Base-by-base conservation (phyloP, 495 filamentous ascomycete genomes). In the Aspergillus heteromorphus region DNA sequence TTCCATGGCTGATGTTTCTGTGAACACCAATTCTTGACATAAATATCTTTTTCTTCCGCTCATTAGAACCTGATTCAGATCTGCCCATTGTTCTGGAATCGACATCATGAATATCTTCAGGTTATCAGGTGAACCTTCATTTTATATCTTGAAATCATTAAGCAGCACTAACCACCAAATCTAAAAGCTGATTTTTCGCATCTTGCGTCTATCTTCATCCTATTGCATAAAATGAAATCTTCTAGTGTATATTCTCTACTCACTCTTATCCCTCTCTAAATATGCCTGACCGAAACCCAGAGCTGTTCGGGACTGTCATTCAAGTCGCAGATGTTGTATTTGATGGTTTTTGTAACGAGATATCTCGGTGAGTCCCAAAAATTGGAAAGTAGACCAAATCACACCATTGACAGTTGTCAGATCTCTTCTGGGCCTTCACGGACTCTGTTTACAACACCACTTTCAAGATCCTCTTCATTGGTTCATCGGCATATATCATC, bases 261-360 rank as follows among this genome's bases (percentile, higher is more conserved):
- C 23, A 29, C 23, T 14, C 41, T 38, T 10, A 11, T 53, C 11
- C 18, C 18, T n/a, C 9, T 9, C 40, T 14, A 38, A n/a, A 27
- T 27, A 7, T n/a, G 34, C n/a, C 34, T 38, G 13, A 38, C 34
- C 13, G 34, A 38, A 11, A 45, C 23, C 14, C 76, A 98, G 93
- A 95, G 91, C 77, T 96, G 92, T 63, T 86, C 92, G 11, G 93
- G 93, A 56, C 87, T 98, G 72, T 97, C 93, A 5, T 96, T 97
- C 80, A 97, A 97, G 70, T 96, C 93, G 49, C 93, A 98, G 79
- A 86, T 84, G 21, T 77, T 98, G 34, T 98, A 98, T 73, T 72
- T 97, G 56, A 75, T 95, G 34, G 95, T 98, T 51, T 98, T 97
- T 71, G 64, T 92, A 19, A 92, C 91, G 45, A 83, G 93, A 55